Evolutionary conservation across 805 yeast genomes (phyloP), one percentile per base, ranked within the genome.

Genomic region (Candida germanica): DNA sequence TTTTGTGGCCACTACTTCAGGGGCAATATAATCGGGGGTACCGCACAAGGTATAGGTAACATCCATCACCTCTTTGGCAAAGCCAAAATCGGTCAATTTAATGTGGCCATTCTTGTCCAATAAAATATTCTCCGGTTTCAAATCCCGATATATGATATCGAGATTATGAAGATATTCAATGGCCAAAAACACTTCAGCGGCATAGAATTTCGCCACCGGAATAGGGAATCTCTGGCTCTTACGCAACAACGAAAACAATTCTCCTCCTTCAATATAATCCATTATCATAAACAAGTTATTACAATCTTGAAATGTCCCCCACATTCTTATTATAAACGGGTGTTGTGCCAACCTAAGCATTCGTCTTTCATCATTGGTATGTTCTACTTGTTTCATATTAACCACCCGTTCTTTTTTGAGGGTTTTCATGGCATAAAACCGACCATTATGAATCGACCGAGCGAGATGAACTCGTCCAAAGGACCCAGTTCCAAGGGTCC

Each of bases 201-300:
- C 80, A 51, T 77, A 77, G 48, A 77, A 77, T 48, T 77, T 77
- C 26, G 80, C 81, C 25, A 77, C 82, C 1, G 80, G 82, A 26
- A 75, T 76, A 5, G 82, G 82, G 47, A 77, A 77, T 26, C 78
- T 56, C 48, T 74, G 79, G 5, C 79, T 73, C 50, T 76, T 76
- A 42, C 82, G 56, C 44, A 77, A 62, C 29, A 77, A 54, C 3
- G 78, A 71, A 46, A 77, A 77, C 34, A 77, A 61, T 54, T 77
- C 82, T 17, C 82, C 82, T 16, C 82, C 82, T 54, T 77, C 82
- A 48, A 77, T 75, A 55, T 75, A 77, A 50, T 77, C 82, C 82
- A 77, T 77, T 24, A 77, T 73, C 81, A 77, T 75, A 44, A 76
- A 77, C 38, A 77, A 56, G 46, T 74, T 74, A 46, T 66, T 67